A percentile compares a stretch with the other conserved stretches of the same genome.
Evolutionary conservation across 371 early-diverging fungal species (phyloP).

Genomic region (Lichtheimia ramosa): DNA sequence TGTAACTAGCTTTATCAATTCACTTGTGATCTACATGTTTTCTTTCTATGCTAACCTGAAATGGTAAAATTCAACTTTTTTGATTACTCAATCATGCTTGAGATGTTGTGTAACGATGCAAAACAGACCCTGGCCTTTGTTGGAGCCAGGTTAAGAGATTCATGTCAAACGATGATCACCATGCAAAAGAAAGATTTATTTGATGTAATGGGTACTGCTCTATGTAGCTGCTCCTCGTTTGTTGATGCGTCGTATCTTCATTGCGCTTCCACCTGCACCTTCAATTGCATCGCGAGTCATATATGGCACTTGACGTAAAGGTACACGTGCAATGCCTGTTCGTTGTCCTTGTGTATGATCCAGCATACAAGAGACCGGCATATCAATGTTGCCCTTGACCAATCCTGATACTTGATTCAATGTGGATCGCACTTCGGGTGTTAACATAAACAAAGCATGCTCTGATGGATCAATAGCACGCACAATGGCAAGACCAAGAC

Average conservation of each 20-base stretch:
- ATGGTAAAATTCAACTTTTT: too few species aligned
- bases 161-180: too few species aligned
- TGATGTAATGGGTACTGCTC: too few species aligned
- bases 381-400: slow-evolving; percentile 57
- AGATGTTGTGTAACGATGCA: too few species aligned
- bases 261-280: slow-evolving; percentile 36
- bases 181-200: too few species aligned
- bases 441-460: slow-evolving; percentile 61
- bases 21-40: background rate
- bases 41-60: background rate
- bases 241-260: slow-evolving; percentile 36
- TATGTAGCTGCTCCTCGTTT: slow-evolving; percentile 10
- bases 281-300: slow-evolving; percentile 33
- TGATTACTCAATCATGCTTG: too few species aligned
- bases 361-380: slow-evolving; percentile 48
- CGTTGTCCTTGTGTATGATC: slow-evolving; percentile 39
- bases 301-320: slow-evolving; percentile 56
- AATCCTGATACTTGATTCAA: slow-evolving; percentile 60
- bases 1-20: too few species aligned
- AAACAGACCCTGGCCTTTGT: too few species aligned
- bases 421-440: slow-evolving; percentile 54
- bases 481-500: slow-evolving; percentile 74
- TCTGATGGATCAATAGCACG: slow-evolving; percentile 68
- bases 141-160: too few species aligned
- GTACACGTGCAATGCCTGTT: slow-evolving; percentile 44